Percentiles rank a stretch among this genome's conserved stretches.
Conservation (phyloP, 805 yeast genomes). For the Hemisphaericaspora nanyangensis region DNA sequence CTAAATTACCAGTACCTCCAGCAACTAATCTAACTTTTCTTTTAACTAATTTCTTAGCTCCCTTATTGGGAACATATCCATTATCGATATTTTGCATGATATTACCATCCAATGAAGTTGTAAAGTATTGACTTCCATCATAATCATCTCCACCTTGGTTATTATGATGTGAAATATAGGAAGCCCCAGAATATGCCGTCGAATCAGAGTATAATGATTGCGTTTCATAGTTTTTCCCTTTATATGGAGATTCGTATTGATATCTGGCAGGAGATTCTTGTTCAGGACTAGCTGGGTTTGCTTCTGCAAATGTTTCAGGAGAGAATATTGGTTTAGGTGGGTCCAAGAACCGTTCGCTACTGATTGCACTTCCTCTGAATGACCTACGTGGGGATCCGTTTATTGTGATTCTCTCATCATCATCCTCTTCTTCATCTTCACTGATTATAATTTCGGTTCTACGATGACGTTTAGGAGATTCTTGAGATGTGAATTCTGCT, state of each 20-base stretch:
- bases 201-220: slow-evolving; percentile 34
- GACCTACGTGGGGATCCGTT: slow-evolving; percentile 35
- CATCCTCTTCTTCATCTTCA: slow-evolving; percentile 31
- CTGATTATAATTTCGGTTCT: slow-evolving; percentile 45
- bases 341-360: slow-evolving; percentile 51
- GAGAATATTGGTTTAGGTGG: slow-evolving; percentile 67
- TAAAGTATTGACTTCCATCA: slow-evolving; percentile 36
- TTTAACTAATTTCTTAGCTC: slow-evolving; percentile 59
- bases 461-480: slow-evolving; percentile 64
- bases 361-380: slow-evolving; percentile 28
- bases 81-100: slow-evolving; percentile 41
- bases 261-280: slow-evolving; percentile 17
- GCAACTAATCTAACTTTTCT: slow-evolving; percentile 69
- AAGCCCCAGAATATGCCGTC: slow-evolving; percentile 31
- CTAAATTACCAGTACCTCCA: slow-evolving; percentile 69
- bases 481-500: slow-evolving; percentile 62
- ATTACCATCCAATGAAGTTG: slow-evolving; percentile 44
- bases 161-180: slow-evolving; percentile 24
- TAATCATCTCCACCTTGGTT: slow-evolving; percentile 12
- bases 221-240: slow-evolving; percentile 26
- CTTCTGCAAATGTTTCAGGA: slow-evolving; percentile 60
- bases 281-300: slow-evolving; percentile 31
- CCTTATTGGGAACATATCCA: slow-evolving; percentile 51
- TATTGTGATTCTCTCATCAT: slow-evolving; percentile 7
- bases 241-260: slow-evolving; percentile 35